Evolutionary conservation across 1,139 yeast genomes (phyloP), one percentile per base, ranked within the genome.

Genomic region (Taphrina pruni): DNA sequence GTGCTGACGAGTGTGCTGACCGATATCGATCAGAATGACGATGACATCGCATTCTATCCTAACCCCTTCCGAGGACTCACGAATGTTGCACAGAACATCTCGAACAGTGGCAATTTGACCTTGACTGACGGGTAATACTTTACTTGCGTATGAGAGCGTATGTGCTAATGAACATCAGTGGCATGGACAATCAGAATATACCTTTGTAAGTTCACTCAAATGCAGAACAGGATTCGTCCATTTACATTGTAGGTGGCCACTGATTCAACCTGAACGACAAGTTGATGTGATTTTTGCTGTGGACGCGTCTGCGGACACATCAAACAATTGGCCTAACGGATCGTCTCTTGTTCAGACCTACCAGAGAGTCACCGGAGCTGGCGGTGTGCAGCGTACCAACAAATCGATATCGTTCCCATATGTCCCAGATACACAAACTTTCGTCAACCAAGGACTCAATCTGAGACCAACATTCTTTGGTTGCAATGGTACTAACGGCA

Each of bases 301-400:
- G 76, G 98, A 92, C 76, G 89, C 88, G 78, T 86, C 92, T n/a
- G 94, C 90, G 55, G 96, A 92, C 74, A 87, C 94, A 0, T 79
- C 80, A 14, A 78, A 81, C 54, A 79, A 77, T 71, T 89, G 94
- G 91, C 96, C 97, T 54, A 85, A 86, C 75, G 93, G 94, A 69
- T 79, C 89, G 0, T 85, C 97, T 0, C 77, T 90, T 62, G 84
- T 85, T 39, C 80, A 81, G 45, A 84, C 89, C 0, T 85, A 83
- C 73, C 74, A 78, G 68, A 80, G 89, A 60, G 70, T 68, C 41
- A 85, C 92, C 7, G 88, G 85, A 75, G 82, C 84, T 74, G 85
- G 95, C 76, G 91, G 87, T 78, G 89, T 88, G 74, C 78, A 80
- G 17, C 52, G 76, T 1, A 87, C 86, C 76, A 90, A 88, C 55